phyloP scores from a whole-genome alignment of 2,329 filamentous ascomycete species.

The Botrytis elliptica region DNA sequence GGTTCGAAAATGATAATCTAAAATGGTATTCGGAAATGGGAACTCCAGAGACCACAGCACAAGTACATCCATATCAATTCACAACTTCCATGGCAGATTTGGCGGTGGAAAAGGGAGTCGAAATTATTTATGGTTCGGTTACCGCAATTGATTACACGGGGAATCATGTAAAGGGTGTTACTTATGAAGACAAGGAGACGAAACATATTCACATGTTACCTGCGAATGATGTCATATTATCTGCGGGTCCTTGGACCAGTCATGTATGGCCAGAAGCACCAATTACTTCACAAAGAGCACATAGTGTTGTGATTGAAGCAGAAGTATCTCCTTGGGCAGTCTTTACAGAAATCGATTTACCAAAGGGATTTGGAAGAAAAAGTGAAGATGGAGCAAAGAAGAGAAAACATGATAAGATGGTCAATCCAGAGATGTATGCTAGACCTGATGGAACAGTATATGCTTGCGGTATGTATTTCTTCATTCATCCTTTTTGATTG shows the following conservation, averaged over 20 bases:
- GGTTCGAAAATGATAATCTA: slow-evolving; percentile 70
- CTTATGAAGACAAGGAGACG: slow-evolving; percentile 55
- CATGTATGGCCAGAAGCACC: slow-evolving; percentile 56
- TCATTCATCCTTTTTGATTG: not conserved
- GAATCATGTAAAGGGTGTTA: slow-evolving; percentile 66
- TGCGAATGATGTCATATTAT: slow-evolving; percentile 47
- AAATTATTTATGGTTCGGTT: slow-evolving; percentile 67
- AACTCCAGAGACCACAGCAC: slow-evolving; percentile 74
- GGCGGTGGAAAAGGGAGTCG: slow-evolving; percentile 66
- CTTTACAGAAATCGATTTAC: slow-evolving; percentile 83
- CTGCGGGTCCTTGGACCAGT: slow-evolving; percentile 62
- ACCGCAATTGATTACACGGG: slow-evolving; percentile 61
- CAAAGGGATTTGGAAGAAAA: slow-evolving; percentile 58
- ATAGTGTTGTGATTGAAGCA: slow-evolving; percentile 64
- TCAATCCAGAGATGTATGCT: slow-evolving; percentile 91
- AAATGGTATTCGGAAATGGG: slow-evolving; percentile 81
- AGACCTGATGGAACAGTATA: slow-evolving; percentile 88
- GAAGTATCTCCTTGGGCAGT: slow-evolving; percentile 71
- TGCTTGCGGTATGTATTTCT: slow-evolving; percentile 67
- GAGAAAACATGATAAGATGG: slow-evolving; percentile 58
- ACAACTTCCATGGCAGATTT: slow-evolving; percentile 80
- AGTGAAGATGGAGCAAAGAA: slow-evolving; percentile 50
- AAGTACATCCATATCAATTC: slow-evolving; percentile 91
- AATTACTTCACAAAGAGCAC: slow-evolving; percentile 59
- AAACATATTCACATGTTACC: slow-evolving; percentile 49